Base-by-base conservation (phyloP, 148 eudicot species). In the Persicaria tinctoria region DNA sequence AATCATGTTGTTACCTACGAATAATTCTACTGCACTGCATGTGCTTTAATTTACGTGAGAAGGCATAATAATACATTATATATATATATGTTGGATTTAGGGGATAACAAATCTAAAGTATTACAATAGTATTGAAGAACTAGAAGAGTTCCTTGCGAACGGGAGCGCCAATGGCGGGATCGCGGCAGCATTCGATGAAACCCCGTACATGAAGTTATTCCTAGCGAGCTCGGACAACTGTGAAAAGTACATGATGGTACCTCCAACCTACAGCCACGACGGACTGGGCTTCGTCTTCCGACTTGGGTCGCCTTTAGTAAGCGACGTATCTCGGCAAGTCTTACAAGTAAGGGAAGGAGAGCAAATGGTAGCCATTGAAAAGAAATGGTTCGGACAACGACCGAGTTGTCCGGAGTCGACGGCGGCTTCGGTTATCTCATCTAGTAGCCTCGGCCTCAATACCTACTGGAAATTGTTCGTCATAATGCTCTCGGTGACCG, bases 271-370 rank as follows among this genome's bases (percentile, higher is more conserved):
- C 70, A 20, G 14, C 48, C 79, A 78, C 76, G 27, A n/a, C 74
- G 46, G 41, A 9, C 74, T 46, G 9, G 46, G 57, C 44, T 68
- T 64, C n/a, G 77, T 59, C 72, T 85, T 87, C 73, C 85, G 85
- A 0, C 62, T 23, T 9, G 87, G 80, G 5, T 85, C 88, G 75
- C 85, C 79, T n/a, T 78, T 87, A 1, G 80, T 73, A 32, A 62
- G 84, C 47, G 96, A 88, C 17, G 79, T 90, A 23, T 88, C 92
- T 1, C 84, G 80, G 12, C 78, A 75, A 48, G 80, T 90, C 62
- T 75, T 88, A 75, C 66, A 59, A 9, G 79, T 88, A 13, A 82
- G 78, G 11, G 89, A 86, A 75, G 87, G 83, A 51, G 76, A 72
- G 1, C 76, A 82, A 46, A 86, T 90, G 89, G 64, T 23, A 0